Evolutionary conservation across 2,329 filamentous ascomycete species (phyloP).

Genomic region (Seiridium cupressi): DNA sequence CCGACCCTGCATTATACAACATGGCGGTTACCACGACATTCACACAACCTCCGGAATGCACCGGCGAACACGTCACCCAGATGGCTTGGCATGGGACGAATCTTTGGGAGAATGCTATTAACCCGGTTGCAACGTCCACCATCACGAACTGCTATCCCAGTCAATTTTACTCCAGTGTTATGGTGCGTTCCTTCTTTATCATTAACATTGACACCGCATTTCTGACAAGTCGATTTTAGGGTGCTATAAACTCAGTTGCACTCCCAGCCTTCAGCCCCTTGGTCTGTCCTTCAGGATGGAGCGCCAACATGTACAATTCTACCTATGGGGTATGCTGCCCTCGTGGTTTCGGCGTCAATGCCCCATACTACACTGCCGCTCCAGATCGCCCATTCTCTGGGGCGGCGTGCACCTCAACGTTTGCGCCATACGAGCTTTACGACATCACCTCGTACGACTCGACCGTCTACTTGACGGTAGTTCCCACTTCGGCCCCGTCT

Average conservation of each 20-base stretch:
- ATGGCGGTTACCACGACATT: neutral
- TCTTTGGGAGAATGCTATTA: neutral
- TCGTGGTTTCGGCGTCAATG: neutral
- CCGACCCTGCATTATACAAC: neutral
- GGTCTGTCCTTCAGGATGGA: neutral
- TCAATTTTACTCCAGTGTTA: neutral
- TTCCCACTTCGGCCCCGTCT: neutral
- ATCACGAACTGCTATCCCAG: neutral
- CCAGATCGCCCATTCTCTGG: neutral
- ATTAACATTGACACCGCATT: neutral
- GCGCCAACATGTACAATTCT: neutral
- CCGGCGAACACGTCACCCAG: neutral
- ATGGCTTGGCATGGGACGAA: neutral
- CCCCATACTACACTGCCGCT: neutral
- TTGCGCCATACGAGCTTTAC: neutral
- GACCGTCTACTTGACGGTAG: neutral
- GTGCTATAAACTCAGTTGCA: neutral
- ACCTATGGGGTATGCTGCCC: neutral
- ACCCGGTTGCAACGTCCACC: neutral
- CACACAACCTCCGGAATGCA: neutral
- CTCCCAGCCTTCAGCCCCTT: neutral
- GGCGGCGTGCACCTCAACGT: neutral
- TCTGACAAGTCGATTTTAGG: neutral
- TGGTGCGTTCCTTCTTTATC: neutral
- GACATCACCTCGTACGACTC: neutral